Base-by-base conservation (phyloP, 108 stramenopile species). In the Hondaea fermentalgiana region DNA sequence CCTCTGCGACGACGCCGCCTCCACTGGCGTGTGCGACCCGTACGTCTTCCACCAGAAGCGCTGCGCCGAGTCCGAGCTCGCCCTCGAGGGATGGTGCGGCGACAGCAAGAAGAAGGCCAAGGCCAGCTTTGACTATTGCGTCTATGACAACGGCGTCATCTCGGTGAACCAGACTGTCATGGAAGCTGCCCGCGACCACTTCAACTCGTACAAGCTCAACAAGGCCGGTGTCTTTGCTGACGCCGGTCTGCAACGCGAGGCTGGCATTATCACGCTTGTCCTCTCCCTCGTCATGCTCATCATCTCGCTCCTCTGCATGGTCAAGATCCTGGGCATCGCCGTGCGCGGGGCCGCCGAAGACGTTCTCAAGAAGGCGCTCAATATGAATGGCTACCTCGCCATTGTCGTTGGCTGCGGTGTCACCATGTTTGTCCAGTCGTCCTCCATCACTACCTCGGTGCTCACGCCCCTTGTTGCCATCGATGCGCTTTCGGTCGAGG, bases 361-460 rank as follows among this genome's bases (percentile, higher is more conserved):
- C 87, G 91, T 95, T 60, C 93, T 96, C 88, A 94, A 95, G 92
- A 96, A 96, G 94, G 96, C 96, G 29, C 96, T 96, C 72, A 94
- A 96, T 89, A 92, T 97, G 89, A 95, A 95, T 64, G 95, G 95
- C 88, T 92, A 95, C 89, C 28, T 97, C 12, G 95, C 96, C 87
- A 96, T 97, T 44, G 64, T 90, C 29, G 92, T 97, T 58, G 96
- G 96, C 58, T 90, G 90, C 55, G 96, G 94, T 59, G 89, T 97
- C 51, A 97, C 96, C 72, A 91, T 97, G 5, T 72, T 96, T 59
- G 96, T 97, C 21, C 96, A 96, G 89, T 94, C 94, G 60, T 94
- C 93, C 58, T 95, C 94, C 60, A 93, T 95, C 72, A 95, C 95
- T 29, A 96, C 96, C 12, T 95, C 94, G 44, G 93, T 92, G 72